Percentiles rank a stretch among this genome's conserved stretches.
These are phyloP conservation scores for Vitis hybrid DNA, from an alignment of 177 flowering plant genomes.

Conservation along the genomic window DNA sequence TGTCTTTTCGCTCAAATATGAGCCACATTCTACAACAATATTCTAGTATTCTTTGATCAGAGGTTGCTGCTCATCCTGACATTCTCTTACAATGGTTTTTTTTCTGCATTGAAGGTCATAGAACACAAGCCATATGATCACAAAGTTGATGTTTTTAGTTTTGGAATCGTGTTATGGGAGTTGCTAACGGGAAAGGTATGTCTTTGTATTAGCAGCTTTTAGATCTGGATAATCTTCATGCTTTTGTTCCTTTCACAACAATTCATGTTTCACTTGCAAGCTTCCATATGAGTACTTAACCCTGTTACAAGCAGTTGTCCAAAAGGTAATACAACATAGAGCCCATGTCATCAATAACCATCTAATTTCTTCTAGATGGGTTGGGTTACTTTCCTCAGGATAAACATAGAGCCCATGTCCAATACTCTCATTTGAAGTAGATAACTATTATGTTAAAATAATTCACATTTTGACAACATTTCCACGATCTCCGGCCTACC, in stretches of 20 bases:
- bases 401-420: no score
- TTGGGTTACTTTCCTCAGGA: no score
- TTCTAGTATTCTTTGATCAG: neutral
- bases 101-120: conserved; percentile 53
- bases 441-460: neutral
- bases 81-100: conserved; percentile 17
- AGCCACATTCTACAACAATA: no score
- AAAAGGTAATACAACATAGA: conserved; percentile 30
- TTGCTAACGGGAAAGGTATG: conserved; percentile 40
- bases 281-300: conserved; percentile 50
- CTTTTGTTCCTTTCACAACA: neutral
- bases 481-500: conserved; percentile 64
- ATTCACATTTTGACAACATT: conserved; percentile 1
- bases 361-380: neutral
- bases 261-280: conserved; percentile 21
- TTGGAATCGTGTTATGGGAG: conserved; percentile 66
- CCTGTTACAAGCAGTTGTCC: conserved; percentile 48
- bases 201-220: neutral
- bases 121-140: conserved; percentile 86
- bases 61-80: neutral
- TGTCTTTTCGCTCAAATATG: no score
- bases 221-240: neutral
- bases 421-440: no score
- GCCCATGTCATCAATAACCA: neutral
- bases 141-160: conserved; percentile 80